A percentile compares a stretch with the other conserved stretches of the same genome.
These are phyloP conservation scores for Stagonosporopsis tanaceti DNA, from an alignment of 2,329 filamentous ascomycete genomes.

Conservation along the genomic window DNA sequence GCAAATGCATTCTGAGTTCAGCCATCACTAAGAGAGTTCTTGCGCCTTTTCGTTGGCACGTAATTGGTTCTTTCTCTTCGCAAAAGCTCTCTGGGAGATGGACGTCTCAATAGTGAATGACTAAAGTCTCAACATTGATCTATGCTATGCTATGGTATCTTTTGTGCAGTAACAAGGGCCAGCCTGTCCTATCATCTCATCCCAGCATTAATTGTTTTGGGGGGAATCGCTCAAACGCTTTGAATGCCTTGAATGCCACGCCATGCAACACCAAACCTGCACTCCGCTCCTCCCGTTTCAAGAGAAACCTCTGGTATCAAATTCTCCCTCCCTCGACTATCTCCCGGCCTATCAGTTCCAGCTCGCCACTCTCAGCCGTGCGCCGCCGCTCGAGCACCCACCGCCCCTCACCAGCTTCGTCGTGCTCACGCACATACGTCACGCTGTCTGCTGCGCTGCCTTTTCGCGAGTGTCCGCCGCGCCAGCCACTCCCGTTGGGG, in stretches of 20 bases:
- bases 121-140: neutral
- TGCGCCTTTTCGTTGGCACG: neutral
- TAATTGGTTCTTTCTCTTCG: too few relatives aligned
- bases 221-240: conserved; percentile 8
- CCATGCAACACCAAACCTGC: neutral
- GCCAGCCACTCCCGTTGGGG: conserved; percentile 40
- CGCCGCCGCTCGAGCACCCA: conserved; percentile 76
- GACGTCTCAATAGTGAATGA: neutral
- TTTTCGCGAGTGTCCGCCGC: conserved; percentile 47
- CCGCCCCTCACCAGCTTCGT: conserved; percentile 64
- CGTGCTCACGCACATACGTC: conserved; percentile 69
- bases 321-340: conserved; percentile 65
- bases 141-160: conserved; percentile 11
- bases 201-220: conserved; percentile 1
- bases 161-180: conserved; percentile 3
- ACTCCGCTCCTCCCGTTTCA: neutral
- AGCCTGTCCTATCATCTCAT: conserved; percentile 7
- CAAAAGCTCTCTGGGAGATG: too few relatives aligned
- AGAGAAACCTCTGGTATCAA: conserved; percentile 1
- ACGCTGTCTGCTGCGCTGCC: conserved; percentile 70
- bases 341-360: conserved; percentile 71
- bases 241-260: neutral
- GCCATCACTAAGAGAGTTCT: neutral
- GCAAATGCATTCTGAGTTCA: conserved; percentile 8
- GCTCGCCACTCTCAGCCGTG: conserved; percentile 70